A percentile compares a stretch with the other conserved stretches of the same genome.
Conservation (phyloP, 345 rosid genomes). For the Eucalyptus curtisii region DNA sequence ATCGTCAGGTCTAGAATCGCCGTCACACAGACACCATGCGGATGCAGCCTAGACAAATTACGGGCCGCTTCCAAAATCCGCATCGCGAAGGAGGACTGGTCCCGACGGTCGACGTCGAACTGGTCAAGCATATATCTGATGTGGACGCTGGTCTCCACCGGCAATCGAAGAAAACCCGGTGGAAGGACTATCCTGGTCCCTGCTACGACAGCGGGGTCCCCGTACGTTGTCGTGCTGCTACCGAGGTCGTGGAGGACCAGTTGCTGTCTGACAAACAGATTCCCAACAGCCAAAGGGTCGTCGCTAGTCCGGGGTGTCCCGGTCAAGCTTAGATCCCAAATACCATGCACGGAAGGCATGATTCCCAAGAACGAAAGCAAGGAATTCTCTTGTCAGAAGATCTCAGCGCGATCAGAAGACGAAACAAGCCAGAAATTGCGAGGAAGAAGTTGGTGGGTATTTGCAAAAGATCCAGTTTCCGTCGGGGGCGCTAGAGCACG, state of each 20-base stretch:
- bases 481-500: no score
- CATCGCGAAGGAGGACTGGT: neutral
- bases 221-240: neutral
- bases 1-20: neutral
- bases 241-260: neutral
- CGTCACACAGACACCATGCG: neutral
- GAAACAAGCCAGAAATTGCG: neutral
- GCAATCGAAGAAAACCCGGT: neutral
- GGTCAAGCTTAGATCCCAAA: neutral
- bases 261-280: neutral
- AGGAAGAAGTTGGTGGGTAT: neutral
- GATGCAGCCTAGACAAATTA: neutral
- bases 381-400: neutral
- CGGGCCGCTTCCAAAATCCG: neutral
- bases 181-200: neutral
- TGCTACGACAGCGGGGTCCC: neutral
- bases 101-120: neutral
- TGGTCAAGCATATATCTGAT: neutral
- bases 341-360: neutral
- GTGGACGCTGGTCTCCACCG: neutral
- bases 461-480: no score
- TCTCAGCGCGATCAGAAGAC: neutral
- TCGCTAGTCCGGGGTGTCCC: neutral
- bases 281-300: neutral
- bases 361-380: neutral